phyloP scores from a whole-genome alignment of 768 basidiomycete genomes.

The Leccinum subgranulosum region DNA sequence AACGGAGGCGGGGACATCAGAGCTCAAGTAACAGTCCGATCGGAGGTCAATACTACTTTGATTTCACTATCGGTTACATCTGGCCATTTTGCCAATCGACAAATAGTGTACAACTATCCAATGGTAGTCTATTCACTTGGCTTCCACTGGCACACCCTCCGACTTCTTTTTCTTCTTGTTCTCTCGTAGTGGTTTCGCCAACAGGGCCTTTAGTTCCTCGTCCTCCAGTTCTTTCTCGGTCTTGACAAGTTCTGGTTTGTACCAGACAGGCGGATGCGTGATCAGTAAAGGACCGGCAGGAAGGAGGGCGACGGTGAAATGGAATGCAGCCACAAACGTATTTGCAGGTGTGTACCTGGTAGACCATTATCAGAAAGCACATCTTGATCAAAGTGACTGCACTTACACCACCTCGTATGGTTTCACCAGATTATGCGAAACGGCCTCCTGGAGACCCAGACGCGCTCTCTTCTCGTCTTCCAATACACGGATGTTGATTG shows the following conservation, averaged over 20 bases:
- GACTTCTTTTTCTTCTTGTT: constrained; percentile 90
- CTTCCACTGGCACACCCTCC: constrained; percentile 42
- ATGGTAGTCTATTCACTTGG: constrained; percentile 19
- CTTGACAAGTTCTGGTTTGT: constrained; percentile 87
- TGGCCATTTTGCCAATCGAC: constrained; percentile 9
- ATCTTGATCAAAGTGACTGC: neutral
- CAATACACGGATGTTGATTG: constrained; percentile 91
- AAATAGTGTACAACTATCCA: constrained; percentile 15
- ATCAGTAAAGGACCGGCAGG: constrained; percentile 86
- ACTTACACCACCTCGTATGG: constrained; percentile 93
- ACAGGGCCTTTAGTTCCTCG: constrained; percentile 74
- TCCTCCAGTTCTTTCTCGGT: constrained; percentile 88
- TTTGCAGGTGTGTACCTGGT: constrained; percentile 73
- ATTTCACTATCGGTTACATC: constrained; percentile 13
- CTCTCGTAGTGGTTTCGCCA: constrained; percentile 80
- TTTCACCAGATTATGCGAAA: constrained; percentile 89
- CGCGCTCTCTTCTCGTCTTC: constrained; percentile 96
- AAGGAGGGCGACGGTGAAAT: constrained; percentile 93
- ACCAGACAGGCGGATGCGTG: constrained; percentile 89
- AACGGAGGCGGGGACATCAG: neutral
- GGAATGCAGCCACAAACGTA: constrained; percentile 91
- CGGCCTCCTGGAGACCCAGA: constrained; percentile 94
- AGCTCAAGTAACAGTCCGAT: constrained; percentile 1
- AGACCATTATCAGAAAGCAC: neutral
- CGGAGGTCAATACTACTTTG: neutral